Base-by-base conservation (phyloP, 1,284 basidiomycete genomes). In the Cystobasidium pallidum region DNA sequence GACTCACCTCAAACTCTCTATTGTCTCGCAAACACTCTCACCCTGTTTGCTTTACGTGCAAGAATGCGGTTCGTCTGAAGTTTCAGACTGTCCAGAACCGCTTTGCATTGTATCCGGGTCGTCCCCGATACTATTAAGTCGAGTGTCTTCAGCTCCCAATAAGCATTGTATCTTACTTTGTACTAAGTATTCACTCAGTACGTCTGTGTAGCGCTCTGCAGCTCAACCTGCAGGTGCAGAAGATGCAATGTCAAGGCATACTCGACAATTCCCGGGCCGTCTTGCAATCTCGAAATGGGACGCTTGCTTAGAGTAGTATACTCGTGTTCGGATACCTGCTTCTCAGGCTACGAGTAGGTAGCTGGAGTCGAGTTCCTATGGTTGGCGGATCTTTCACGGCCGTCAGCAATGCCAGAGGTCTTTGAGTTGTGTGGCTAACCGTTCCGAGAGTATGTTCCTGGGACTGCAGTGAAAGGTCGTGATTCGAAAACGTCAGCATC, bases 201-300 rank as follows among this genome's bases (percentile, higher is more conserved):
- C 6, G 2, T 11, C 15, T 3, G 43, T 45, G 19, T 51, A 28
- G 6, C 26, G n/a, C 49, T 10, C 15, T 51, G 49, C 15, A 51
- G 49, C 21, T 51, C 49, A 51, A 51, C 49, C 49, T 51, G 49
- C 49, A 51, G 24, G 49, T 24, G 49, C 21, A 7, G 2, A 24
- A 28, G 15, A 19, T 51, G 49, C 49, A 51, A 51, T 51, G 49
- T 45, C 49, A 24, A 51, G 49, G 26, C 49, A 51, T 7, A 39
- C n/a, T n/a, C n/a, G n/a, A n/a, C n/a, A n/a, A n/a, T n/a, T n/a
- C n/a, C n/a, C n/a, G n/a, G n/a, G n/a, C n/a, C n/a, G n/a, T n/a
- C n/a, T n/a, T n/a, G n/a, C n/a, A n/a, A n/a, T n/a, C n/a, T n/a
- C n/a, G n/a, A n/a, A n/a, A n/a, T n/a, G n/a, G n/a, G n/a, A n/a